These are phyloP conservation scores for Fusarium sp. DNA, from an alignment of 2,329 filamentous ascomycete genomes.

Conservation along the genomic window DNA sequence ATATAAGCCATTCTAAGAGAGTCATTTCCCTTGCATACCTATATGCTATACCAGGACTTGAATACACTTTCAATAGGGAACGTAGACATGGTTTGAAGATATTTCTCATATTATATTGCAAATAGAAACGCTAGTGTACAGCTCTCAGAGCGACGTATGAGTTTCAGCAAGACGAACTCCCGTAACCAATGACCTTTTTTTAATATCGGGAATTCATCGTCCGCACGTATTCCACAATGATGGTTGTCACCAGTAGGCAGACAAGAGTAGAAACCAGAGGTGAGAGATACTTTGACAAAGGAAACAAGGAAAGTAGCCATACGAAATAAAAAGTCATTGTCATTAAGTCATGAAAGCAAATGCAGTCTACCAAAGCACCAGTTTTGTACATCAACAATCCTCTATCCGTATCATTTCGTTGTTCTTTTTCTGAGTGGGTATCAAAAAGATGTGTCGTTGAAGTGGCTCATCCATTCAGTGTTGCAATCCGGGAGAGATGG, in stretches of 20 bases:
- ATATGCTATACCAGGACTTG: not conserved
- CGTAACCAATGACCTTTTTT: slow-evolving; percentile 3
- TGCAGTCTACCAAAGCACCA: slow-evolving; percentile 41
- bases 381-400: slow-evolving; percentile 44
- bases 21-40: not conserved
- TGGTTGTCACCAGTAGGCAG: not conserved
- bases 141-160: slow-evolving; percentile 11
- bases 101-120: slow-evolving; percentile 9
- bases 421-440: slow-evolving; percentile 40
- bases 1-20: not conserved
- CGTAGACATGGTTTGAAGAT: not conserved
- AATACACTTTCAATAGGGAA: not conserved
- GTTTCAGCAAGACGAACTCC: slow-evolving; percentile 7
- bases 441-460: slow-evolving; percentile 51
- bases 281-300: slow-evolving; percentile 13
- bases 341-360: slow-evolving; percentile 49
- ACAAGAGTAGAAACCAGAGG: slow-evolving; percentile 13
- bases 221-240: not conserved
- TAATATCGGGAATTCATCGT: not conserved
- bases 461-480: slow-evolving; percentile 49
- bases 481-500: slow-evolving; percentile 45
- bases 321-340: slow-evolving; percentile 35
- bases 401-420: slow-evolving; percentile 37
- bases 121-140: slow-evolving; percentile 23
- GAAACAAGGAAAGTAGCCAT: slow-evolving; percentile 13